Evolutionary conservation across 768 basidiomycete genomes (phyloP), one percentile per base, ranked within the genome.

Genomic region (Mycena leptocephala): DNA sequence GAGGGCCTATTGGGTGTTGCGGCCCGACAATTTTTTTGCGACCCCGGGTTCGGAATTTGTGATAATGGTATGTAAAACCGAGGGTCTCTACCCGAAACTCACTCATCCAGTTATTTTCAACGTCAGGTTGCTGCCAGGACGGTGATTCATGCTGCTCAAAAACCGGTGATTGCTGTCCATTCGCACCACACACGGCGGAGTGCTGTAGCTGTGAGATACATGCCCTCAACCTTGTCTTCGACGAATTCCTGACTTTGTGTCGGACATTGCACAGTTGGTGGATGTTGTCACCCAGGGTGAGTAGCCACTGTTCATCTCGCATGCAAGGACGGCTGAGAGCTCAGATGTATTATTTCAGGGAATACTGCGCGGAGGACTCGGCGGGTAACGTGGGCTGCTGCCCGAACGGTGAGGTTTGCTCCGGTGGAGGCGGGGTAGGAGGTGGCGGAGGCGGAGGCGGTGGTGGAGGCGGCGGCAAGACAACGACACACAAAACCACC

Each of bases 1-100:
- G 63, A 65, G 28, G 63, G 63, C 43, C 63, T 65, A 18, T 10
- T 65, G 41, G 63, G 63, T 48, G 14, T 65, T 65, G 22, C 61
- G 3, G 14, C 61, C 14, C 63, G 63, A 22, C 63, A 65, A 32
- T 26, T 43, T 9, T 22, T 22, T 22, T 65, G 63, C 63, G 26
- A 28, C 24, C 24, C 26, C 39, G 63, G 63, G 7, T 65, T 18
- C 35, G 63, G 43, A 43, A 20, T 65, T 8, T 65, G 63, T 22
- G 41, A 32, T 48, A 32, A 48, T 65, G 63, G 63, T 65, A 48
- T 32, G 63, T 5, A 62, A 58, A 65, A 48, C 26, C 3, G n/a
- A 20, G 13, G 2, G 6, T 65, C 63, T 32, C 41, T 43, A 24
- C 3, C 35, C 63, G 26, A 46, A 62, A 37, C 8, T 62, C 61